Evolutionary conservation across 164 flowering plant genomes (phyloP), one percentile per base, ranked within the genome.

Genomic region (Tinospora cordifolia): DNA sequence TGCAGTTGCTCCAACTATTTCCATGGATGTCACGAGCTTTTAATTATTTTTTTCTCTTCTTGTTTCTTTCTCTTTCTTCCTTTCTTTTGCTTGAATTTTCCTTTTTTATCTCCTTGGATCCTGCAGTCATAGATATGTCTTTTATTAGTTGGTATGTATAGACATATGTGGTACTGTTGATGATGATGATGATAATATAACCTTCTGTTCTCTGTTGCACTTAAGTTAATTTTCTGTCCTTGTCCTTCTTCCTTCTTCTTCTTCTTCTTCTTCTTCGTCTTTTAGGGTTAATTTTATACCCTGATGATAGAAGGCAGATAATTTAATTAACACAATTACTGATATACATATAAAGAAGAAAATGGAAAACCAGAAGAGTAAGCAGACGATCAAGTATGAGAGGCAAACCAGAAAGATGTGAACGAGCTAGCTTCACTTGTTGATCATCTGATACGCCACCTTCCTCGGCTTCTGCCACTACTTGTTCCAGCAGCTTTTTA

Each of bases 1-100:
- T 9, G 74, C 70, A 49, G 72, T 13, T 72, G 67, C 69, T 70
- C 41, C 72, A 64, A 62, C 24, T 67, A 72, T 39, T 24, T 77
- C 77, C 77, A 77, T 77, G 27, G 57, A 73, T 21, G 41, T 17
- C 6, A 39, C 14, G 36, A 17, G 7, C n/a, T 25, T 10, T 38
- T 65, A 30, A 30, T 30, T 30, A 5, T 2, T 51, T 5, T 13
- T 2, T 51, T 5, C 6, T 58, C 47, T 57, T 38, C 30, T 49
- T 17, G 15, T 26, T 51, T 30, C 4, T 21, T 57, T 54, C 6
- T 9, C 57, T 26, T 25, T 19, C 68, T 21, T 24, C 40, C 27
- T 14, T 8, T 25, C 59, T 47, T 24, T 10, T 10, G 38, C 12
- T 4, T 67, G 36, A 30, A 30, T 30, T 30, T 30, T 4, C 36